Conservation (phyloP, 2,329 filamentous ascomycete genomes). For the Cladophialophora bantiana region DNA sequence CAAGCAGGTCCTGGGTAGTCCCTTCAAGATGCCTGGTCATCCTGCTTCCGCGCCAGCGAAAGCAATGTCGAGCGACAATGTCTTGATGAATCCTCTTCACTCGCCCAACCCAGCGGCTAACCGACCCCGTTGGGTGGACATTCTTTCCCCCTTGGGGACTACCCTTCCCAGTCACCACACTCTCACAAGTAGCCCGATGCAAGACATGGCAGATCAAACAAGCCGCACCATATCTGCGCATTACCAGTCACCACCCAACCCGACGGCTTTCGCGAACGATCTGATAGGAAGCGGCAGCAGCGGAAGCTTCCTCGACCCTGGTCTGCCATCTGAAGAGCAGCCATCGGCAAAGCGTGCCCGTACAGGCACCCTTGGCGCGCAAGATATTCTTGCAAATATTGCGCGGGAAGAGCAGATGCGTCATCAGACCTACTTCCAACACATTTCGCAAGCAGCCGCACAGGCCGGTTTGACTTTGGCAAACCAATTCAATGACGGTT, state of each 20-base stretch:
- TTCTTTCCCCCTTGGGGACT: neutral
- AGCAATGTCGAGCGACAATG: neutral
- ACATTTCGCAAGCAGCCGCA: neutral
- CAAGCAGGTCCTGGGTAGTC: constrained; percentile 6
- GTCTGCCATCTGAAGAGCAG: neutral
- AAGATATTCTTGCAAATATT: neutral
- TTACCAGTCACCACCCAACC: neutral
- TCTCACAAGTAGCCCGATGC: neutral
- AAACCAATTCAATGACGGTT: neutral
- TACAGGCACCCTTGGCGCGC: neutral
- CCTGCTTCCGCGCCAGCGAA: neutral
- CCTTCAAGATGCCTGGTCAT: neutral
- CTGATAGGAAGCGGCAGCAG: neutral
- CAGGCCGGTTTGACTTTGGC: neutral
- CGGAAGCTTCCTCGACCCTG: neutral
- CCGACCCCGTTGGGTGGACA: neutral
- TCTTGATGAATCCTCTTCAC: constrained; percentile 8
- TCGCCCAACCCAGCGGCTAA: neutral
- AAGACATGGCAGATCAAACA: neutral
- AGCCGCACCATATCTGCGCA: neutral
- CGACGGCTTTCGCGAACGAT: neutral
- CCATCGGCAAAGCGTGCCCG: constrained; percentile 5
- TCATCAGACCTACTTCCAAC: neutral
- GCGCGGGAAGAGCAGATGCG: neutral
- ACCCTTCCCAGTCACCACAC: neutral